Percentiles rank a stretch among this genome's conserved stretches.
These are phyloP conservation scores for Ulvella scutata DNA, from an alignment of 139 green algal genomes.

Conservation along the genomic window DNA sequence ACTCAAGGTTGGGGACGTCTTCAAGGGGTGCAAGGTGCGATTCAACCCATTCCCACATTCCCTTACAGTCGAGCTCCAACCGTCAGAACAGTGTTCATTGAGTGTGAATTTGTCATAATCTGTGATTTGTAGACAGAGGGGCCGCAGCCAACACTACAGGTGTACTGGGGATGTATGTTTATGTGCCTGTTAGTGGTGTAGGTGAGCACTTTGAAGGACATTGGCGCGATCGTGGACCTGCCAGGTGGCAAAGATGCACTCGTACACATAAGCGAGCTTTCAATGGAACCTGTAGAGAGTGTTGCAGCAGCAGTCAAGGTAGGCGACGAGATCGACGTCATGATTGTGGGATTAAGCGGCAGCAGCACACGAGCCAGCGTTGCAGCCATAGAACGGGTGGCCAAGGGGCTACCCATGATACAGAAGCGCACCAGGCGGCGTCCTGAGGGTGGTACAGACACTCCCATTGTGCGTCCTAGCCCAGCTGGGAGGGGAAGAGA, in stretches of 20 bases:
- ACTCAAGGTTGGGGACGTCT: conserved; percentile 24
- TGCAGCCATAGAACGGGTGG: not conserved
- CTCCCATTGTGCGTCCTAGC: no score
- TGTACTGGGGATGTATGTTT: conserved; percentile 21
- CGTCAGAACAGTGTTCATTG: not conserved
- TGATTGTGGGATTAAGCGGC: conserved; percentile 33
- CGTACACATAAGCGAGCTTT: conserved; percentile 57
- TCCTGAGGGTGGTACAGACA: no score
- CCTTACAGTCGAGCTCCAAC: not conserved
- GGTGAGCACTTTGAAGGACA: conserved; percentile 31
- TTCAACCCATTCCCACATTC: not conserved
- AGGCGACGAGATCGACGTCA: conserved; percentile 62
- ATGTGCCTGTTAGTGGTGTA: conserved; percentile 7
- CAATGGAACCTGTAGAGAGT: conserved; percentile 19
- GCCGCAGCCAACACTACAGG: no score
- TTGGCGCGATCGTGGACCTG: conserved; percentile 51
- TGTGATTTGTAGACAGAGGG: conserved; percentile 8
- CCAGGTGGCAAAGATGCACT: conserved; percentile 44
- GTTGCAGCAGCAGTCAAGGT: conserved; percentile 18
- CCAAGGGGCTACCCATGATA: not conserved
- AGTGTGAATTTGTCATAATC: conserved; percentile 1
- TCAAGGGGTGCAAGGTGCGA: conserved; percentile 9
- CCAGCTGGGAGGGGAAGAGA: no score
- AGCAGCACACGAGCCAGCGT: conserved; percentile 21
- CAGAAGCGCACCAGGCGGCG: not conserved